Evolutionary conservation across 768 basidiomycete genomes (phyloP).

Genomic region (Xerocomellus amylosporus): DNA sequence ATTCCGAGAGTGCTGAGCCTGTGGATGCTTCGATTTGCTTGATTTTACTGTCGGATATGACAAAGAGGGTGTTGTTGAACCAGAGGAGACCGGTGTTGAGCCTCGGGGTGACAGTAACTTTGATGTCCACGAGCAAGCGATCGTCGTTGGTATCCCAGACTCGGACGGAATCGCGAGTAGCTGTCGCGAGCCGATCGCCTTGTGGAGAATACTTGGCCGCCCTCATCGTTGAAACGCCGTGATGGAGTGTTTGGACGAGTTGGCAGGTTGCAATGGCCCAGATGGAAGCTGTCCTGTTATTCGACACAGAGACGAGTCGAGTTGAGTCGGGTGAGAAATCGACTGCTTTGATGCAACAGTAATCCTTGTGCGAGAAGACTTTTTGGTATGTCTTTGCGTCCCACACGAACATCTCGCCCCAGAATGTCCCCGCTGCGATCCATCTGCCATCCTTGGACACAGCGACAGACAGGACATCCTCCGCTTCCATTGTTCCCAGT

Average conservation of each 20-base stretch:
- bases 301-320: background rate
- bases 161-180: background rate
- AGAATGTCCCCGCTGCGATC: background rate
- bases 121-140: background rate
- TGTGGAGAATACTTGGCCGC: background rate
- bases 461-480: background rate
- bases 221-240: accelerated
- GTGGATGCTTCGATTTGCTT: background rate
- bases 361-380: background rate
- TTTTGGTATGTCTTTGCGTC: background rate
- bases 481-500: background rate
- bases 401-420: background rate
- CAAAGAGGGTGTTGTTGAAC: background rate
- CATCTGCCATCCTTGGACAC: background rate
- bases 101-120: accelerated
- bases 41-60: background rate
- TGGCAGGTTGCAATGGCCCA: background rate
- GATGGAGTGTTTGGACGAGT: background rate
- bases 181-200: background rate
- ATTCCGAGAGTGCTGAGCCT: background rate
- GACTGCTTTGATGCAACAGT: background rate
- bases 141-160: background rate
- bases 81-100: slow-evolving; percentile 1
- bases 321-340: slow-evolving; percentile 6
- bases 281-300: background rate